Percentiles rank a stretch among this genome's conserved stretches.
Conservation (phyloP, 2,329 filamentous ascomycete species). For the Apiospora hydei region DNA sequence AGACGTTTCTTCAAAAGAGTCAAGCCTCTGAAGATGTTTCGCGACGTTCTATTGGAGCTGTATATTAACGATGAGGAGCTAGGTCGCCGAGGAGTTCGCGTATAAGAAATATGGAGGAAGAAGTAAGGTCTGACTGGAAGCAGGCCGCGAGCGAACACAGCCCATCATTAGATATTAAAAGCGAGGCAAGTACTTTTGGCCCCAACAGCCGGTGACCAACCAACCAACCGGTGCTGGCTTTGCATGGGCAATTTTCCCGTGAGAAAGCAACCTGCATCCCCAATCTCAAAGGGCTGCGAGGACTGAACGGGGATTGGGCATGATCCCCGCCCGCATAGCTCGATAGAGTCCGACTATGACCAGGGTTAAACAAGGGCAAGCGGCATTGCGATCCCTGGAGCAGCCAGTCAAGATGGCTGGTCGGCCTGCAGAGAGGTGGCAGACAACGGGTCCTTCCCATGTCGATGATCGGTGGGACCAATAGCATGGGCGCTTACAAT, state of each 20-base stretch:
- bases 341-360: constrained; percentile 29
- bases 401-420: constrained; percentile 41
- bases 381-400: constrained; percentile 37
- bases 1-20: neutral
- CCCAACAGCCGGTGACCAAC: neutral
- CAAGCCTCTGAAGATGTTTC: neutral
- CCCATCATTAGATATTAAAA: constrained; percentile 14
- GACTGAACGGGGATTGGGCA: constrained; percentile 25
- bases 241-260: constrained; percentile 18
- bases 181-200: neutral
- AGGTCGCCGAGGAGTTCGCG: neutral
- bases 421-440: constrained; percentile 40
- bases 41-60: neutral
- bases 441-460: constrained; percentile 29
- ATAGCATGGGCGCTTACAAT: constrained; percentile 33
- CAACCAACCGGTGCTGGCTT: constrained; percentile 27
- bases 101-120: constrained; percentile 12
- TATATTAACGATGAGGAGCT: neutral
- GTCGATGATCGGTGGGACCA: constrained; percentile 35
- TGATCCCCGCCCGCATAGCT: constrained; percentile 31
- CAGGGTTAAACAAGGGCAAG: constrained; percentile 27
- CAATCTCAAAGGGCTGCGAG: constrained; percentile 23
- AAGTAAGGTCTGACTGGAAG: constrained; percentile 9
- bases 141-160: constrained; percentile 9
- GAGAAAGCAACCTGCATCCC: constrained; percentile 10